Evolutionary conservation across 2,329 filamentous ascomycete species (phyloP).

Genomic region (Alternaria brassicicola): DNA sequence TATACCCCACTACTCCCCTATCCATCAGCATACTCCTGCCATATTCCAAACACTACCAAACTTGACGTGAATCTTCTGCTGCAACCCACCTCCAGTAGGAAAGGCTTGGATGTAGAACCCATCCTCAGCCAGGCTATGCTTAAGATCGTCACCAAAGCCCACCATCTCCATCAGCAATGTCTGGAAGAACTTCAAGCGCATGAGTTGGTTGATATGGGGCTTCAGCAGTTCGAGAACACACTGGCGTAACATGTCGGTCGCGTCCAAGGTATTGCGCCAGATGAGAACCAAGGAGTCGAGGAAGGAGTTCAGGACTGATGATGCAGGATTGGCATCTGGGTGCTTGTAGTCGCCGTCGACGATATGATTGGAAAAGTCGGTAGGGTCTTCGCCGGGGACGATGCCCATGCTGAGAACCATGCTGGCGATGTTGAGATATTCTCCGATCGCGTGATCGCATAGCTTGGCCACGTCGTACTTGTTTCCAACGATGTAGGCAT

Average conservation of each 20-base stretch:
- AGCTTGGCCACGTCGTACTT: slow-evolving; percentile 29
- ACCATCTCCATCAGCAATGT: slow-evolving; percentile 20
- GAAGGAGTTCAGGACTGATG: slow-evolving; percentile 14
- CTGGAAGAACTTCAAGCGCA: slow-evolving; percentile 22
- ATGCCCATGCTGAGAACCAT: slow-evolving; percentile 15
- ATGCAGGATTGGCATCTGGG: not conserved
- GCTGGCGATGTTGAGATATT: slow-evolving; percentile 19
- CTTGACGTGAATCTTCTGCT: not conserved
- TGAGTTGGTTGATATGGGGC: slow-evolving; percentile 16
- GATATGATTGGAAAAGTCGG: not conserved
- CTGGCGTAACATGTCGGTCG: slow-evolving; percentile 22
- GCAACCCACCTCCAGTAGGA: not conserved
- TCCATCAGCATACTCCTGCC: not conserved
- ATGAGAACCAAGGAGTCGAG: slow-evolving; percentile 30
- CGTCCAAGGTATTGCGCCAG: slow-evolving; percentile 26
- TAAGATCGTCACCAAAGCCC: slow-evolving; percentile 22
- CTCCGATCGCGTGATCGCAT: slow-evolving; percentile 10
- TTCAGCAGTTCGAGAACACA: slow-evolving; percentile 27
- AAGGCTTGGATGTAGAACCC: slow-evolving; percentile 25
- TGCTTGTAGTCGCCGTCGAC: not conserved
- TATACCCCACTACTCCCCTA: too few species aligned
- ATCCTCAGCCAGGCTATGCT: slow-evolving; percentile 24
- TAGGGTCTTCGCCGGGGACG: not conserved
- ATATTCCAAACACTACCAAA: not conserved
- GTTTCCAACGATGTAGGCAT: slow-evolving; percentile 28